Conservation (phyloP, 2,329 filamentous ascomycete species). For the Fusarium temperatum region DNA sequence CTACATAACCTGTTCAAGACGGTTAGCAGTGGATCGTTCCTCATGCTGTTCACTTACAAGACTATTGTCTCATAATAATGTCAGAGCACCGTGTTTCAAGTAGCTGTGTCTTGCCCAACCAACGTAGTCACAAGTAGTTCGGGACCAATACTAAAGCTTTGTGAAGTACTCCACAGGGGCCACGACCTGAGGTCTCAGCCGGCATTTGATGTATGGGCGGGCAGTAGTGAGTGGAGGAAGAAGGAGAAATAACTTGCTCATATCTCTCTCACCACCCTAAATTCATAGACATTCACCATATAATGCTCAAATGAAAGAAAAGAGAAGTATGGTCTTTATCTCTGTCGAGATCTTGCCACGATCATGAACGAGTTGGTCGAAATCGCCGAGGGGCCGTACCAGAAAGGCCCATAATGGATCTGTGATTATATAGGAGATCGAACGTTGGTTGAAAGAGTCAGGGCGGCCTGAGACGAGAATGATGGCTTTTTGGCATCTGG, state of each 20-base stretch:
- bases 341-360: slow-evolving; percentile 17
- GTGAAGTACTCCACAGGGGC: slow-evolving; percentile 2
- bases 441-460: slow-evolving; percentile 29
- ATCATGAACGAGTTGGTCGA: slow-evolving; percentile 14
- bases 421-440: slow-evolving; percentile 28
- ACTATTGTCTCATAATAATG: not conserved
- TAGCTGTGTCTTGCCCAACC: not conserved
- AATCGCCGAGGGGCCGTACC: slow-evolving; percentile 7
- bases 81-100: not conserved
- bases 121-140: not conserved
- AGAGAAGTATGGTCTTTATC: not conserved
- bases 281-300: not conserved
- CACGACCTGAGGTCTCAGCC: not conserved
- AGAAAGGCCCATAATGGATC: slow-evolving; percentile 14
- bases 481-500: slow-evolving; percentile 19
- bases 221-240: slow-evolving; percentile 11
- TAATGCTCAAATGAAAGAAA: not conserved
- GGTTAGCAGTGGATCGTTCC: not conserved
- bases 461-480: slow-evolving; percentile 35
- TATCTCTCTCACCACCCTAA: slow-evolving; percentile 22
- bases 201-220: not conserved
- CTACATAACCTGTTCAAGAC: not conserved
- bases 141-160: not conserved
- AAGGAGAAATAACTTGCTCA: slow-evolving; percentile 35
- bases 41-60: not conserved